Percentiles rank a stretch among this genome's conserved stretches.
Conservation (phyloP, 225 moss, liverwort and hornwort genomes). For the Antitrichia curtipendula region DNA sequence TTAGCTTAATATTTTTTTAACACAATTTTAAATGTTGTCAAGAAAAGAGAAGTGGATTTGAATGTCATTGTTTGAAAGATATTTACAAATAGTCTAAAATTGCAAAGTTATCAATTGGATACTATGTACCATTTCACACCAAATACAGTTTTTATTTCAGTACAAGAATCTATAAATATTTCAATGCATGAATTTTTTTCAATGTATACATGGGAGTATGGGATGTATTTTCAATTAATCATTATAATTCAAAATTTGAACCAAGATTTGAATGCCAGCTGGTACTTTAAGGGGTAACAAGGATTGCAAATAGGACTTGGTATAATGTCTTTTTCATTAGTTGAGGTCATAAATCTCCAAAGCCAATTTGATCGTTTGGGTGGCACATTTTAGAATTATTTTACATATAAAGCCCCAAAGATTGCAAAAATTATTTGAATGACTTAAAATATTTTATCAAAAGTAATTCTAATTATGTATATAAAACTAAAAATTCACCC, state of each 20-base stretch:
- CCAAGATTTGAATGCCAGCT: not conserved
- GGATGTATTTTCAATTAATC: not conserved
- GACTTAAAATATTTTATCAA: not conserved
- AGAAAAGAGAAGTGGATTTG: not conserved
- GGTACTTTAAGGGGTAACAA: not conserved
- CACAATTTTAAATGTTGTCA: not conserved
- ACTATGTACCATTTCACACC: not conserved
- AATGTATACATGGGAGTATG: not conserved
- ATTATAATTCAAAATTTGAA: not conserved
- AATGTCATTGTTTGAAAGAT: not conserved
- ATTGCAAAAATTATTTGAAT: not conserved
- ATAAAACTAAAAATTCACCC: not conserved
- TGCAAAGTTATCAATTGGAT: not conserved
- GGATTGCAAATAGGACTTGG: not conserved
- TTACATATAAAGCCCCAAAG: not conserved
- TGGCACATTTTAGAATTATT: not conserved
- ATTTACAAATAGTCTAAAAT: not conserved
- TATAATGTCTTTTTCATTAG: not conserved
- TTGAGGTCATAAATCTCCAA: not conserved
- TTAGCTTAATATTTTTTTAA: too few species aligned
- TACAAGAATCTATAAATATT: not conserved
- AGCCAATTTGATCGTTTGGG: not conserved
- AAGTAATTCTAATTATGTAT: not conserved
- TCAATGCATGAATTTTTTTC: not conserved
- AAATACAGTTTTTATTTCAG: not conserved